Conservation (phyloP, 2,329 filamentous ascomycete genomes). For the Coniochaeta sp. region DNA sequence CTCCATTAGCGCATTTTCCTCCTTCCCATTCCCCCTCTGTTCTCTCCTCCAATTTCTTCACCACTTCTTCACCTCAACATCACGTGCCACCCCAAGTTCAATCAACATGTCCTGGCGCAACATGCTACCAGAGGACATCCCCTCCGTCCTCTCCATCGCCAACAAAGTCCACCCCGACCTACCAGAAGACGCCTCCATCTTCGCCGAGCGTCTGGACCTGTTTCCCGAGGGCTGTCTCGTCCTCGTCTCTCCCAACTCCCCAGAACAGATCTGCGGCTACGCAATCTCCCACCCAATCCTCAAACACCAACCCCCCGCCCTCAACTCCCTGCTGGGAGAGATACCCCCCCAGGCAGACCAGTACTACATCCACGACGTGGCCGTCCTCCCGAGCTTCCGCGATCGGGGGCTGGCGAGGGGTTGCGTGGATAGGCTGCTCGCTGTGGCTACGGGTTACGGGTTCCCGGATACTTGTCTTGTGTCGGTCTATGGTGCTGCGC, state of each 20-base stretch:
- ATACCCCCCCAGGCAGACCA: constrained; percentile 22
- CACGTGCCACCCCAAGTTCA: background rate
- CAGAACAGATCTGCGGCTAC: constrained; percentile 22
- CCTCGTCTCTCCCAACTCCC: constrained; percentile 10
- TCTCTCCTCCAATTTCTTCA: too few relatives aligned
- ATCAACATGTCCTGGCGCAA: constrained; percentile 18
- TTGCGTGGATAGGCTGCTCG: constrained; percentile 17
- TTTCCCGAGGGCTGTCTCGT: constrained; percentile 27
- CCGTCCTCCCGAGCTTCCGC: constrained; percentile 19
- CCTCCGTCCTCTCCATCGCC: constrained; percentile 17
- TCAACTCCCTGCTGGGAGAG: constrained; percentile 21
- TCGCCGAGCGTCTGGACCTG: constrained; percentile 23
- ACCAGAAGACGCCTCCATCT: constrained; percentile 22
- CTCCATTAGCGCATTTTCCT: too few relatives aligned
- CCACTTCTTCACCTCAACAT: too few relatives aligned
- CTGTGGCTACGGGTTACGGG: constrained; percentile 15
- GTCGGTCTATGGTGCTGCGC: constrained; percentile 26
- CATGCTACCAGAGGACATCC: constrained; percentile 17
- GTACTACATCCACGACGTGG: constrained; percentile 31
- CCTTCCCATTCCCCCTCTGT: background rate
- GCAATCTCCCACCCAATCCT: constrained; percentile 28
- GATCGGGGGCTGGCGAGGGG: constrained; percentile 19
- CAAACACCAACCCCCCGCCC: constrained; percentile 19
- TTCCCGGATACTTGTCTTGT: constrained; percentile 20
- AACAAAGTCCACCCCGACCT: constrained; percentile 21